Evolutionary conservation across 768 basidiomycete species (phyloP).

Genomic region (Lepiota subincarnata): DNA sequence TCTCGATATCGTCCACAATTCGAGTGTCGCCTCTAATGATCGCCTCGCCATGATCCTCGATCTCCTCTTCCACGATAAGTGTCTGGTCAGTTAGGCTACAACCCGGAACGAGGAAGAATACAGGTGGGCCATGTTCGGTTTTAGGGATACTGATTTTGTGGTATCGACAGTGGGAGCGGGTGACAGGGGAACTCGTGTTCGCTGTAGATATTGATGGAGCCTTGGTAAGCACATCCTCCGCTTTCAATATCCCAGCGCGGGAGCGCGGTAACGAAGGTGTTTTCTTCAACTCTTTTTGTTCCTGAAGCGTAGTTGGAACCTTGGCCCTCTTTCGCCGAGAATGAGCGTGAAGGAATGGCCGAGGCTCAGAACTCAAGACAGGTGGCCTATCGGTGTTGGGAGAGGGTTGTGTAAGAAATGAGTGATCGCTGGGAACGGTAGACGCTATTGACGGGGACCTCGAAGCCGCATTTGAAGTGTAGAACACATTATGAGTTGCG

Average conservation of each 20-base stretch:
- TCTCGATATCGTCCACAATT: conserved; percentile 46
- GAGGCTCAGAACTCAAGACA: conserved; percentile 11
- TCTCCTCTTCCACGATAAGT: conserved; percentile 57
- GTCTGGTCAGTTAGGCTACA: conserved; percentile 57
- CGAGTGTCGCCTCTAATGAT: conserved; percentile 43
- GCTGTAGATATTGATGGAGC: conserved; percentile 18
- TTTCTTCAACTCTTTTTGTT: conserved; percentile 8
- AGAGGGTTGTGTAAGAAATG: conserved; percentile 21
- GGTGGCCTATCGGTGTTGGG: conserved; percentile 26
- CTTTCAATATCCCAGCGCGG: not conserved
- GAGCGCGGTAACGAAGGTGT: not conserved
- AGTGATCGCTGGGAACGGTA: conserved; percentile 26
- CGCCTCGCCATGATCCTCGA: conserved; percentile 57
- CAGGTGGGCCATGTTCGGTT: conserved; percentile 46
- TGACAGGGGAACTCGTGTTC: conserved; percentile 44
- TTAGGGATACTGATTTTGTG: conserved; percentile 62
- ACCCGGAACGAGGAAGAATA: conserved; percentile 66
- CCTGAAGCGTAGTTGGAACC: conserved; percentile 8
- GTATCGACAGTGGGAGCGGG: conserved; percentile 68
- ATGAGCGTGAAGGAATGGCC: conserved; percentile 31
- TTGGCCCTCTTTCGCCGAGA: conserved; percentile 21
- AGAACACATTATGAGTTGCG: conserved; percentile 36
- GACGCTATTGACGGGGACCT: conserved; percentile 48
- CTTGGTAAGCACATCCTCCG: conserved; percentile 11
- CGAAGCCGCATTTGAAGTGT: conserved; percentile 31